Evolutionary conservation across 2,329 filamentous ascomycete species (phyloP).

Genomic region (Beauveria sp.): DNA sequence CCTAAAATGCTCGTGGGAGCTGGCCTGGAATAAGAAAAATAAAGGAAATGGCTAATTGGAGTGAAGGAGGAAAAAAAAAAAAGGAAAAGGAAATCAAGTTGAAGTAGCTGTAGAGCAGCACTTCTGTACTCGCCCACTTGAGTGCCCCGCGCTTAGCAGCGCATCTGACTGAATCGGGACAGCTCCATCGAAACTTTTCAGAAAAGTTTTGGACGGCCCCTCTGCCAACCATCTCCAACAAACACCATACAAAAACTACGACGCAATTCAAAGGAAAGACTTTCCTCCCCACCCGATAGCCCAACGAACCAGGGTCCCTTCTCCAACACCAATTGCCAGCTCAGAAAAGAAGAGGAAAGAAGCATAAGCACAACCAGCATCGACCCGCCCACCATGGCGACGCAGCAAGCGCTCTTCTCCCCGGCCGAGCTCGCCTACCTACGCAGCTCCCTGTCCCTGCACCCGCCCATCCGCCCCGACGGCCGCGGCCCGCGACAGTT

Average conservation of each 20-base stretch:
- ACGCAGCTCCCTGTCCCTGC: slow-evolving; percentile 73
- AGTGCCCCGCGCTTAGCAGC: not conserved
- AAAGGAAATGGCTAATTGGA: not conserved
- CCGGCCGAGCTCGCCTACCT: slow-evolving; percentile 96
- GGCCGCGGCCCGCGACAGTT: slow-evolving; percentile 78
- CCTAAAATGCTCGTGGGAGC: too few relatives aligned
- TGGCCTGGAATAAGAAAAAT: not conserved
- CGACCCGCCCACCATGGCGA: slow-evolving; percentile 43
- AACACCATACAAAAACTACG: not conserved
- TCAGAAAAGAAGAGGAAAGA: not conserved
- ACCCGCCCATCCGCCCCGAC: slow-evolving; percentile 83
- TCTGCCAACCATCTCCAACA: not conserved
- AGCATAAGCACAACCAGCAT: not conserved
- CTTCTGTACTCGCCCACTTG: not conserved
- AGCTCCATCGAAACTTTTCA: slow-evolving; percentile 9
- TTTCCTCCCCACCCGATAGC: too few relatives aligned
- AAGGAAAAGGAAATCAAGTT: not conserved
- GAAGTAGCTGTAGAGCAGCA: too few relatives aligned
- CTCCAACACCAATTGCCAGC: not conserved
- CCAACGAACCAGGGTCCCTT: not conserved
- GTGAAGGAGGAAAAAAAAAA: not conserved
- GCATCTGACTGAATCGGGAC: not conserved
- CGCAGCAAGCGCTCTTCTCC: slow-evolving; percentile 70
- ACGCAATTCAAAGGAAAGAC: not conserved
- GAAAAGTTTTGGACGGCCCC: slow-evolving; percentile 7